These are phyloP conservation scores for Backusella tuberculispora DNA, from an alignment of 192 early-diverging fungal species.

Conservation along the genomic window DNA sequence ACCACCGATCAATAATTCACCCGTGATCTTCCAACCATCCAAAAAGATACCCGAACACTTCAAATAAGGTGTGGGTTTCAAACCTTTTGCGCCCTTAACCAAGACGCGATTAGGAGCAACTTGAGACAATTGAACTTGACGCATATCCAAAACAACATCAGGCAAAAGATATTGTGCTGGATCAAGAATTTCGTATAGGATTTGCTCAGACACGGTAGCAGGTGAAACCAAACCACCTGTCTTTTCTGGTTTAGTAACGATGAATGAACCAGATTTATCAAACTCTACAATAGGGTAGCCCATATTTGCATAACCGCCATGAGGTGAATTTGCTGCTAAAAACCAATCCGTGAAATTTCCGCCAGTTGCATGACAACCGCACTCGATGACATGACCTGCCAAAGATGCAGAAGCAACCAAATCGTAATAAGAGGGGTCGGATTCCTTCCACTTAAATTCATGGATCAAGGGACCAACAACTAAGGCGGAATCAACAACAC, in stretches of 20 bases:
- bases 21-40: slow-evolving; percentile 63
- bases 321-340: slow-evolving; percentile 52
- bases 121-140: slow-evolving; percentile 58
- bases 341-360: slow-evolving; percentile 75
- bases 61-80: slow-evolving; percentile 57
- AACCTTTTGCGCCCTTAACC: slow-evolving; percentile 63
- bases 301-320: slow-evolving; percentile 67
- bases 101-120: slow-evolving; percentile 57
- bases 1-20: slow-evolving; percentile 63
- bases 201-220: slow-evolving; percentile 64
- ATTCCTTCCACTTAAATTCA: slow-evolving; percentile 58
- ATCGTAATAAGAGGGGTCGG: slow-evolving; percentile 49
- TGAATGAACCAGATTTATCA: slow-evolving; percentile 49
- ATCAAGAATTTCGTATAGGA: slow-evolving; percentile 69
- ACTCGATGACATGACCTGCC: slow-evolving; percentile 72
- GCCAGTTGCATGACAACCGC: slow-evolving; percentile 69
- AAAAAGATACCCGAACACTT: slow-evolving; percentile 67
- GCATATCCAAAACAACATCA: slow-evolving; percentile 67
- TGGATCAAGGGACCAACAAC: slow-evolving; percentile 66
- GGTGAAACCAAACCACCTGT: slow-evolving; percentile 65
- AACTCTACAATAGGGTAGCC: slow-evolving; percentile 72
- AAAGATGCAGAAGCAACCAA: slow-evolving; percentile 64
- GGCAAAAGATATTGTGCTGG: slow-evolving; percentile 67
- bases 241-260: slow-evolving; percentile 63
- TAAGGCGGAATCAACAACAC: slow-evolving; percentile 68